These are phyloP conservation scores for Amaranthus palmeri DNA, from an alignment of 148 eudicot species.

Conservation along the genomic window DNA sequence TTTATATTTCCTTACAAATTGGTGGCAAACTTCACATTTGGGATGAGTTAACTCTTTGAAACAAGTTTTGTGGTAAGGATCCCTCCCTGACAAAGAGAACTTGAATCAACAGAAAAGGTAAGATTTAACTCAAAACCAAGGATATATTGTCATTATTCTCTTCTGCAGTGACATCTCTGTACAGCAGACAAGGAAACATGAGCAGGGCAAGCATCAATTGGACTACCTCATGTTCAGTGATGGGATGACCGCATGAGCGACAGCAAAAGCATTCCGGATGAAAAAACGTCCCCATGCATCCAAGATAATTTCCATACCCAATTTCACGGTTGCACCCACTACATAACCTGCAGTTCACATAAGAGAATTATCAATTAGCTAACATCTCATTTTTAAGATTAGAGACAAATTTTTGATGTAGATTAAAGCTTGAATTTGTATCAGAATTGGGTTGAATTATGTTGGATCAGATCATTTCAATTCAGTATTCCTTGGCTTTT, in stretches of 20 bases:
- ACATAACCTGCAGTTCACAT: slow-evolving; percentile 54
- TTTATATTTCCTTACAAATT: slow-evolving; percentile 62
- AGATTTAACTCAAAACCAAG: slow-evolving; percentile 25
- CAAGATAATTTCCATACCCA: slow-evolving; percentile 77
- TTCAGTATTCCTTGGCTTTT: no score
- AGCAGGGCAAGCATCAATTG: neutral
- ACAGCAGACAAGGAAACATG: neutral
- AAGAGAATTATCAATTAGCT: slow-evolving; percentile 3
- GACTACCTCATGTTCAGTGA: slow-evolving; percentile 88
- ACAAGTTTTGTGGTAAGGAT: slow-evolving; percentile 89
- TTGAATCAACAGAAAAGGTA: slow-evolving; percentile 65
- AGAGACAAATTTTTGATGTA: neutral
- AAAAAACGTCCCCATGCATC: slow-evolving; percentile 86
- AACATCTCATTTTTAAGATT: neutral
- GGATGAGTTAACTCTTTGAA: slow-evolving; percentile 89
- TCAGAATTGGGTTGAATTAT: no score
- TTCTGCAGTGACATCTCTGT: neutral
- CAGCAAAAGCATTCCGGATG: slow-evolving; percentile 94
- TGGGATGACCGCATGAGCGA: slow-evolving; percentile 67
- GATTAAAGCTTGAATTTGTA: no score
- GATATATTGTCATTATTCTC: neutral
- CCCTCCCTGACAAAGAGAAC: slow-evolving; percentile 93
- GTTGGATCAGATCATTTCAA: no score
- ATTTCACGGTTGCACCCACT: slow-evolving; percentile 84
- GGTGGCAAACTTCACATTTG: slow-evolving; percentile 90